These are phyloP conservation scores for Mitragyna speciosa DNA, from an alignment of 257 asterid genomes.

Conservation along the genomic window DNA sequence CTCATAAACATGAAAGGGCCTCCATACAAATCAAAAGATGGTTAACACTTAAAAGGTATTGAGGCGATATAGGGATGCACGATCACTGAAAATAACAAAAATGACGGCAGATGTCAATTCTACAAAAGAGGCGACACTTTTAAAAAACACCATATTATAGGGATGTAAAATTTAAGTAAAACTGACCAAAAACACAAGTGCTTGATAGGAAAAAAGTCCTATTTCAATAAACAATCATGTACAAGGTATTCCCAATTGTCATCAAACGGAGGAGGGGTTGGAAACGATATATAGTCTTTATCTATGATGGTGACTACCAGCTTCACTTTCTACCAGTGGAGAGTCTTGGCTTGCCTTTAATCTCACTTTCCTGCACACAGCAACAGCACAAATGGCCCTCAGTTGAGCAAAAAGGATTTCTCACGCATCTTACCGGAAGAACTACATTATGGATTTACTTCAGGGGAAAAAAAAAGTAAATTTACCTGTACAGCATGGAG, in stretches of 20 bases:
- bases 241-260: background rate
- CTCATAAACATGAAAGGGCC: background rate
- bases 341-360: slow-evolving; percentile 80
- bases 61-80: background rate
- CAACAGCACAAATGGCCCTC: slow-evolving; percentile 4
- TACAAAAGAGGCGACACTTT: background rate
- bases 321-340: slow-evolving; percentile 63
- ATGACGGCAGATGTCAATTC: background rate
- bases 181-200: background rate
- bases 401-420: slow-evolving; percentile 6
- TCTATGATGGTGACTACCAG: background rate
- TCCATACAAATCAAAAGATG: background rate
- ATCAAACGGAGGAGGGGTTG: no score
- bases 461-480: background rate
- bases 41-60: background rate
- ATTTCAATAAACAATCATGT: slow-evolving; percentile 11
- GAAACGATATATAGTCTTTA: background rate
- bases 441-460: background rate
- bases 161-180: background rate
- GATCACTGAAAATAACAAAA: background rate
- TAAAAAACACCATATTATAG: background rate
- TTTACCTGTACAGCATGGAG: slow-evolving; percentile 82
- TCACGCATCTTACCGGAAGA: background rate
- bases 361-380: slow-evolving; percentile 71
- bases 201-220: background rate